These are phyloP conservation scores for Starmerella etchellsii DNA, from an alignment of 805 yeast genomes.

Conservation along the genomic window DNA sequence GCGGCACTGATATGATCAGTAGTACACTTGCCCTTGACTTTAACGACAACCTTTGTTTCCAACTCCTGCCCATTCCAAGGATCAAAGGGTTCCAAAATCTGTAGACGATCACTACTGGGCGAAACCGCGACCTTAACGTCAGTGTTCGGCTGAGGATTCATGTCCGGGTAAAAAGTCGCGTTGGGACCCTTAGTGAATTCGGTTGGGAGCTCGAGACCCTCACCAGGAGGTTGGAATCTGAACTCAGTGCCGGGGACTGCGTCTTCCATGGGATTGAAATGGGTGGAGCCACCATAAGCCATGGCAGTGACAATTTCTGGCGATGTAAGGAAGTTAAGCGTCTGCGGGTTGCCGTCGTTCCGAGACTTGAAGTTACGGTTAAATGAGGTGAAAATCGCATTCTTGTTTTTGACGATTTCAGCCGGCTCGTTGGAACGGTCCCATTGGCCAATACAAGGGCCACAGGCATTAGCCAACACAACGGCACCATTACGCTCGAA, in stretches of 20 bases:
- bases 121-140: slow-evolving; percentile 55
- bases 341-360: slow-evolving; percentile 95
- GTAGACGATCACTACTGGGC: slow-evolving; percentile 83
- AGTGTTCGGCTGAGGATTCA: slow-evolving; percentile 51
- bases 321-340: slow-evolving; percentile 96
- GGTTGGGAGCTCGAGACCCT: slow-evolving; percentile 58
- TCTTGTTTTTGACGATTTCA: slow-evolving; percentile 39
- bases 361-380: slow-evolving; percentile 96
- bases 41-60: slow-evolving; percentile 59
- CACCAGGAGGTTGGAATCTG: slow-evolving; percentile 51
- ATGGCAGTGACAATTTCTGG: slow-evolving; percentile 96
- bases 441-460: slow-evolving; percentile 99
- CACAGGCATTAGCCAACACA: slow-evolving; percentile 95
- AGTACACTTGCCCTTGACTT: slow-evolving; percentile 96
- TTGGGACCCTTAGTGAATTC: slow-evolving; percentile 68
- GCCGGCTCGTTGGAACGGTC: slow-evolving; percentile 49
- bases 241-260: slow-evolving; percentile 53
- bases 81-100: slow-evolving; percentile 74
- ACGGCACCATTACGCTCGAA: slow-evolving; percentile 81
- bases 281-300: slow-evolving; percentile 87
- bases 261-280: slow-evolving; percentile 85
- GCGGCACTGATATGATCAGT: slow-evolving; percentile 98
- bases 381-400: slow-evolving; percentile 91
- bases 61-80: slow-evolving; percentile 83
- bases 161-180: slow-evolving; percentile 57